Percentiles rank a stretch among this genome's conserved stretches.
Conservation (phyloP, 176 grass and related monocot genomes). For the Pharus latifolius region DNA sequence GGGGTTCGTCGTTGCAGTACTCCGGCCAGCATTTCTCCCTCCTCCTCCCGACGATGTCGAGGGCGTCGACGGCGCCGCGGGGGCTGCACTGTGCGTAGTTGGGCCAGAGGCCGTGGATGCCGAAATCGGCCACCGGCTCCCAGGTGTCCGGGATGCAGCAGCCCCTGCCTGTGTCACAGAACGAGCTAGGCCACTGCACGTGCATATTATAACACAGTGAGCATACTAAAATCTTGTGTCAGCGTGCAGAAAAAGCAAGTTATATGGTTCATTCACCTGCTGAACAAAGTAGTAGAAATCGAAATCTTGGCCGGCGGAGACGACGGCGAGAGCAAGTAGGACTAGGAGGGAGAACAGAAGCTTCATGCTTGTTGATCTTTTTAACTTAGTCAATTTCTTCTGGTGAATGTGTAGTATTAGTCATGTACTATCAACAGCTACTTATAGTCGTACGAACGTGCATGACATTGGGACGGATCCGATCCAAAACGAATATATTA, state of each 20-base stretch:
- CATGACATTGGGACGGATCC: background rate
- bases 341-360: slow-evolving; percentile 13
- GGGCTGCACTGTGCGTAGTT: slow-evolving; percentile 49
- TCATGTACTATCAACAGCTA: background rate
- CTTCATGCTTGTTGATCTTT: slow-evolving; percentile 24
- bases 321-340: slow-evolving; percentile 20
- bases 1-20: slow-evolving; percentile 14
- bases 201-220: too few relatives aligned
- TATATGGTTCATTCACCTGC: slow-evolving; percentile 21
- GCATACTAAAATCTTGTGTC: background rate
- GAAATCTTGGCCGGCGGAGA: slow-evolving; percentile 40
- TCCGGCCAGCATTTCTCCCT: slow-evolving; percentile 32
- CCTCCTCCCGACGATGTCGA: background rate
- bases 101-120: slow-evolving; percentile 78
- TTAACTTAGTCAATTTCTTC: background rate
- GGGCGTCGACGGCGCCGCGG: background rate
- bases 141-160: slow-evolving; percentile 62
- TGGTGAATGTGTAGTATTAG: background rate
- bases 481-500: background rate
- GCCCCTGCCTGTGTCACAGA: slow-evolving; percentile 34
- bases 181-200: slow-evolving; percentile 66
- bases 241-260: too few relatives aligned
- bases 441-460: background rate
- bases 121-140: slow-evolving; percentile 56
- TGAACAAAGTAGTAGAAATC: slow-evolving; percentile 96